These are phyloP conservation scores for Zea mays DNA, from an alignment of 176 grass and related monocot genomes.

Conservation along the genomic window Zm-B73-REFERENCE-NAM-5.0 NC_050096.1:266259001-266259500, in stretches of 20 bases:
- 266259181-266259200: slow-evolving; percentile 53
- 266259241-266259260: slow-evolving; percentile 34
- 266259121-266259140: slow-evolving; percentile 62
- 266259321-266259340: slow-evolving; percentile 47
- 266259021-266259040: slow-evolving; percentile 14
- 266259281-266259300: slow-evolving; percentile 41
- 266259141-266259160: slow-evolving; percentile 63
- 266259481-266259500: slow-evolving; percentile 53
- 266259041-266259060: slow-evolving; percentile 28
- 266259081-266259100: slow-evolving; percentile 50
- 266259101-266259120: slow-evolving; percentile 60
- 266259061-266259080: slow-evolving; percentile 55
- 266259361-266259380: slow-evolving; percentile 51
- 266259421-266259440: slow-evolving; percentile 70
- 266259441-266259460: slow-evolving; percentile 53
- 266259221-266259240: slow-evolving; percentile 48
- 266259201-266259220: slow-evolving; percentile 42
- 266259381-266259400: slow-evolving; percentile 66
- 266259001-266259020: slow-evolving; percentile 21
- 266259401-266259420: slow-evolving; percentile 73
- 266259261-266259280: slow-evolving; percentile 61
- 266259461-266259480: slow-evolving; percentile 63
- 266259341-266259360: slow-evolving; percentile 55
- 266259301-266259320: slow-evolving; percentile 53
- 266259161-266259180: slow-evolving; percentile 70